These are phyloP conservation scores for Aspergillus sclerotioniger DNA, from an alignment of 495 filamentous ascomycete species.

Conservation along the genomic window DNA sequence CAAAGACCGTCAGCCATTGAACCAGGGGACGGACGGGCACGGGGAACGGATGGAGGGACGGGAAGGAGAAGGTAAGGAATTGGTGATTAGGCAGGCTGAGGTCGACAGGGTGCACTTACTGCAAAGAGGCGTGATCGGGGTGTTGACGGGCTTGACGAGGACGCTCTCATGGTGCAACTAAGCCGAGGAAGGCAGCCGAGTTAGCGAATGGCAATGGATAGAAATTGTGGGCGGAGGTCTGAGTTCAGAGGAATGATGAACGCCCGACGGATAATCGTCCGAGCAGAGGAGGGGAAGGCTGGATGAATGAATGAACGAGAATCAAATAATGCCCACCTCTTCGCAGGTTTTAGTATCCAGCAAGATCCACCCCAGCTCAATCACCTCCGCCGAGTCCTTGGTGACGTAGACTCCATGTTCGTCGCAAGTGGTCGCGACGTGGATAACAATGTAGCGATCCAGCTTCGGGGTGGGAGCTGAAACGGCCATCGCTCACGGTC, in stretches of 20 bases:
- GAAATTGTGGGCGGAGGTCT: constrained; percentile 8
- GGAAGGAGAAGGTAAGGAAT: constrained; percentile 5
- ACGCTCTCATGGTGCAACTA: constrained; percentile 93
- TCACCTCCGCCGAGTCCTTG: constrained; percentile 98
- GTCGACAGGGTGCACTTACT: constrained; percentile 63
- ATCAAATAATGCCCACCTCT: constrained; percentile 61
- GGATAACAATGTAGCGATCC: constrained; percentile 95
- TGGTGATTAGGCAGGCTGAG: constrained; percentile 4
- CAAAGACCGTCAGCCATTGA: constrained; percentile 33
- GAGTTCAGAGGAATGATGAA: not conserved
- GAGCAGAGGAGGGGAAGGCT: constrained; percentile 15
- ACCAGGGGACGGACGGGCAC: constrained; percentile 22
- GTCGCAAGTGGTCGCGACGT: constrained; percentile 98
- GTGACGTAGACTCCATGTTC: constrained; percentile 99
- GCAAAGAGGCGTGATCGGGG: constrained; percentile 95
- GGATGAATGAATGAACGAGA: constrained; percentile 4
- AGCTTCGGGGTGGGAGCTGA: constrained; percentile 61
- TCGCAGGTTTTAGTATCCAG: constrained; percentile 87
- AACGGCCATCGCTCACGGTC: constrained; percentile 45
- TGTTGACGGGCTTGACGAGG: constrained; percentile 97
- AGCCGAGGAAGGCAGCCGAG: constrained; percentile 6
- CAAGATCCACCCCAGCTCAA: constrained; percentile 97
- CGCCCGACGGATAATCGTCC: not conserved
- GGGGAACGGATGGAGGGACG: constrained; percentile 12
- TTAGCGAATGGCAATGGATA: constrained; percentile 3